Evolutionary conservation across 768 basidiomycete genomes (phyloP).

Genomic region (Omphalotus guepiniiformis): DNA sequence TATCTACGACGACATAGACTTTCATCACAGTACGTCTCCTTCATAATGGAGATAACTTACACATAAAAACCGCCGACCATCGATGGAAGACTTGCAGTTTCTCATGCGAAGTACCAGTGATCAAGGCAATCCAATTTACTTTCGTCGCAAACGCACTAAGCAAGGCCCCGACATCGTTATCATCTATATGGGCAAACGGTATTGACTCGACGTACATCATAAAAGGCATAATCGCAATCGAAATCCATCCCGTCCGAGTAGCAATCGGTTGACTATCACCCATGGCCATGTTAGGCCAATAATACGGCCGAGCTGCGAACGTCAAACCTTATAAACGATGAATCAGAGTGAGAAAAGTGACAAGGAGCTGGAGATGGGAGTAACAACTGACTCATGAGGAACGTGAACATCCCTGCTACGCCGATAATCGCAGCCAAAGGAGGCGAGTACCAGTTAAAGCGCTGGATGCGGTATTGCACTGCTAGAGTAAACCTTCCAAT

Average conservation of each 20-base stretch:
- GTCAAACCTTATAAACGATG: constrained; percentile 15
- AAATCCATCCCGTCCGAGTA: constrained; percentile 30
- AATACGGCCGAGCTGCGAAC: constrained; percentile 24
- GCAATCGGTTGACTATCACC: constrained; percentile 27
- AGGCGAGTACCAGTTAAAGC: constrained; percentile 24
- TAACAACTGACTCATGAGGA: constrained; percentile 17
- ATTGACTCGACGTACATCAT: constrained; percentile 21
- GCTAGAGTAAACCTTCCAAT: constrained; percentile 16
- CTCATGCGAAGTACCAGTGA: constrained; percentile 31
- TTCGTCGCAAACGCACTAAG: constrained; percentile 28
- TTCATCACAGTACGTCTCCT: neutral
- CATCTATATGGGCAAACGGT: neutral
- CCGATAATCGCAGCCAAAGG: constrained; percentile 22
- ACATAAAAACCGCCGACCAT: constrained; percentile 30
- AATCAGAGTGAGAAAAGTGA: neutral
- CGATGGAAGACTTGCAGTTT: constrained; percentile 34
- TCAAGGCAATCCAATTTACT: constrained; percentile 25
- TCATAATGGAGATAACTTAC: constrained; percentile 13
- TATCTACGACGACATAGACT: constrained; percentile 14
- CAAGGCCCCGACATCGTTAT: neutral
- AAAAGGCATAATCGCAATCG: constrained; percentile 32
- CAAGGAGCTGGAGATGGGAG: no score
- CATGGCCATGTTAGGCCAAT: constrained; percentile 26
- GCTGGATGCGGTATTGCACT: constrained; percentile 19
- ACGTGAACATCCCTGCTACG: constrained; percentile 20